Conservation (phyloP, 306 rosid species). For the Prunus dulcis region DNA sequence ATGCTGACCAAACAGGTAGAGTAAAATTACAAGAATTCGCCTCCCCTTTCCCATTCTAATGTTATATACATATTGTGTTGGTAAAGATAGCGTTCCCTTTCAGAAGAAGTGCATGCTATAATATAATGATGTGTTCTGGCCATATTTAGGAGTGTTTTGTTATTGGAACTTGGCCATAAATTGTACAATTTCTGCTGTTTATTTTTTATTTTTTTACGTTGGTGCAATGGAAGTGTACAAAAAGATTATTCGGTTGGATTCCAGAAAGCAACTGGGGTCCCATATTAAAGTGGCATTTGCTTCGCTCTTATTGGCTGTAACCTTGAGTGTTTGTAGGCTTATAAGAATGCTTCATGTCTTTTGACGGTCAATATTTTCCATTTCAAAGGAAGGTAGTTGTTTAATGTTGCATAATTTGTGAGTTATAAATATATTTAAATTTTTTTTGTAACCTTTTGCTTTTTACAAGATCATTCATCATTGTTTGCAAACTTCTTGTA, state of each 20-base stretch:
- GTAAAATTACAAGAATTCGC: slow-evolving; percentile 3
- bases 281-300: not conserved
- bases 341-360: no score
- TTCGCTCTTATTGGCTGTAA: not conserved
- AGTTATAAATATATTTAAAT: not conserved
- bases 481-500: not conserved
- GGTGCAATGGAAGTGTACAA: not conserved
- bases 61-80: not conserved
- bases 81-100: not conserved
- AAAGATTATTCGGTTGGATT: not conserved
- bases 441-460: not conserved
- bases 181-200: not conserved
- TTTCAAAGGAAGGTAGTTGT: no score
- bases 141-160: not conserved
- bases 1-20: slow-evolving; percentile 90
- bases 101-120: not conserved
- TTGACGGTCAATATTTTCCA: no score
- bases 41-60: not conserved
- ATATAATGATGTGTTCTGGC: not conserved
- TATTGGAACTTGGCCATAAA: not conserved
- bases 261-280: not conserved
- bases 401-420: not conserved
- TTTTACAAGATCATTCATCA: not conserved
- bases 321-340: not conserved
- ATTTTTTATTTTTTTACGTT: not conserved